Base-by-base conservation (phyloP, 495 filamentous ascomycete genomes). In the Annulohypoxylon moriforme region DNA sequence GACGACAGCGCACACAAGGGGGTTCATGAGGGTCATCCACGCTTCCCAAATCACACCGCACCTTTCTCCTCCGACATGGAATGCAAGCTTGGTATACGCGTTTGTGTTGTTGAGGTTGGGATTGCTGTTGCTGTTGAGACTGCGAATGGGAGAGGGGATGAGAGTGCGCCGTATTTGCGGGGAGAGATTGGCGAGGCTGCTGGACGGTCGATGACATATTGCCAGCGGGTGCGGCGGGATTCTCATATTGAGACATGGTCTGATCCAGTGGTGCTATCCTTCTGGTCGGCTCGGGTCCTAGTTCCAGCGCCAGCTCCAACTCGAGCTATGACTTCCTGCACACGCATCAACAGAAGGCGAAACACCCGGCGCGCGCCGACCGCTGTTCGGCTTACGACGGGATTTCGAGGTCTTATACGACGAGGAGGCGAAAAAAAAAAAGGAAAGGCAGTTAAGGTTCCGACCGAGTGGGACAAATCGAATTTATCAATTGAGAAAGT, bases 21-120 rank as follows among this genome's bases (percentile, higher is more conserved):
- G 96, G 96, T 68, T 95, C 92, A 77, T 94, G 90, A 34, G 96
- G 96, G 67, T 95, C 92, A 81, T 99, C 96, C 74, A 98, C 94
- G 80, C 92, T 94, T 63, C 94, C 94, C 49, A 97, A 85, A 78
- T 98, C 94, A 81, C 94, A 98, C 67, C 94, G 93, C 36, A 97
- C 94, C 81, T 97, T 98, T 73, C 94, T 88, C 56, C 91, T 90
- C 20, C 94, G 89, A 78, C 94, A 97, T 8, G 94, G 94, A 75
- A 97, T 96, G 81, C 94, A 97, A 42, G 91, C 92, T 81, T 94
- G 92, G 74, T 94, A 94, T 59, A 91, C 90, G 63, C 90, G 88
- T 71, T 91, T 90, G 80, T 93, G 90, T 74, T 89, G 88, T 60
- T 77, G 56, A 60, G 29, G 64, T 47, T 64, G 61, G 14, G 55